Base-by-base conservation (phyloP, 768 basidiomycete genomes). In the Daedaleopsis nitida region DNA sequence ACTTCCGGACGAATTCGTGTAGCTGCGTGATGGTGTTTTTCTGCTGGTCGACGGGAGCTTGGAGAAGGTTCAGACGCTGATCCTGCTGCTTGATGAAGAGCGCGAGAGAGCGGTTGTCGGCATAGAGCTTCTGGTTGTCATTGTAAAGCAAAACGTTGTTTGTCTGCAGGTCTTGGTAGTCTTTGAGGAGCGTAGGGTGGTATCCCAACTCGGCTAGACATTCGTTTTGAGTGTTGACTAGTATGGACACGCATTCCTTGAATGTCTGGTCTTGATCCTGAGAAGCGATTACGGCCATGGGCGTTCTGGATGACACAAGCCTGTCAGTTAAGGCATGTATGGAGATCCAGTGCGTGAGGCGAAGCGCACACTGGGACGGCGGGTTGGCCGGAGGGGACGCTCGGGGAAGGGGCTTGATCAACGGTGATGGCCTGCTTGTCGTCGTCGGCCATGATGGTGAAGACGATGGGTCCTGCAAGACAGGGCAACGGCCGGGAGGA, bases 101-200 rank as follows among this genome's bases (percentile, higher is more conserved):
- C 0, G 75, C 70, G 5, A 75, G 71, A n/a, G 59, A 68, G 44
- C 60, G 65, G 58, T 81, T 81, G 62, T 81, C 80, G 35, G 74
- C 64, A 55, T 72, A 79, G 42, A 81, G 59, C 57, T 70, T 75
- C 55, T 66, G 43, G 44, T 76, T 76, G 9, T 74, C 68, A 42
- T 37, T 37, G 16, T 59, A 39, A 24, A 72, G 55, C 8, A 63
- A 57, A n/a, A 44, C 57, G 55, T 53, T 63, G 70, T 64, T 61
- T 52, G 80, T 75, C 35, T 78, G 60, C 17, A 76, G 60, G 1
- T 64, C 52, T 34, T 72, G 72, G 35, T 84, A 52, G 37, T 70
- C 78, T 49, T 73, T 74, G 5, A 74, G 55, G 59, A 83, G 74
- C 7, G 76, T 74, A 19, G 81, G 77, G 63, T 73, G 74, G 68